Evolutionary conservation across 331 rosid species (phyloP).

Genomic region (Malus hybrid): DNA sequence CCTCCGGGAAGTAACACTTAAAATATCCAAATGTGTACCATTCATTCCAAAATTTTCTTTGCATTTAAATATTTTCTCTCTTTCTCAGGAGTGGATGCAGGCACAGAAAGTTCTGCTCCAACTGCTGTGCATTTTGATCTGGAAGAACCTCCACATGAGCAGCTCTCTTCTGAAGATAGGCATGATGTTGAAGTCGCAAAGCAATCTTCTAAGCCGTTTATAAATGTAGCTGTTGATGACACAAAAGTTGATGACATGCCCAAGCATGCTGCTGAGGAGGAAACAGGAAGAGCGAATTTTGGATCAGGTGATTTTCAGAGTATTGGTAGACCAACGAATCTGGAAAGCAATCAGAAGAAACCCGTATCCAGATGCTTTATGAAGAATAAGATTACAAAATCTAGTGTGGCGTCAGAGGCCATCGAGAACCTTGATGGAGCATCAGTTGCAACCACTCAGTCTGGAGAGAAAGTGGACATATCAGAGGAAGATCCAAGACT

Average conservation of each 20-base stretch:
- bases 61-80: neutral
- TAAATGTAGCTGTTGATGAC: neutral
- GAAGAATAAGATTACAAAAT: conserved; percentile 11
- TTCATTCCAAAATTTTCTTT: neutral
- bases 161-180: conserved; percentile 2
- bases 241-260: neutral
- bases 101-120: conserved; percentile 9
- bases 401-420: conserved; percentile 5
- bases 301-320: neutral
- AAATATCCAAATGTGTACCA: neutral
- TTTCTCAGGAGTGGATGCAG: conserved; percentile 7
- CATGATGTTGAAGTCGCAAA: neutral
- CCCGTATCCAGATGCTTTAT: conserved; percentile 16
- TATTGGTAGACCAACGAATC: conserved; percentile 15
- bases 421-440: conserved; percentile 11
- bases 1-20: conserved; percentile 5
- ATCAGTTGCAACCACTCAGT: conserved; percentile 17
- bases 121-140: neutral
- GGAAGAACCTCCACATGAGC: conserved; percentile 7
- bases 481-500: conserved; percentile 4
- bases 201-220: neutral
- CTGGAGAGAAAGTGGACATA: conserved; percentile 5
- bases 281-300: neutral
- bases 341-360: conserved; percentile 11
- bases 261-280: conserved; percentile 14